These are phyloP conservation scores for Trypethelium eluteriae DNA, from an alignment of 495 filamentous ascomycete genomes.

Conservation along the genomic window DNA sequence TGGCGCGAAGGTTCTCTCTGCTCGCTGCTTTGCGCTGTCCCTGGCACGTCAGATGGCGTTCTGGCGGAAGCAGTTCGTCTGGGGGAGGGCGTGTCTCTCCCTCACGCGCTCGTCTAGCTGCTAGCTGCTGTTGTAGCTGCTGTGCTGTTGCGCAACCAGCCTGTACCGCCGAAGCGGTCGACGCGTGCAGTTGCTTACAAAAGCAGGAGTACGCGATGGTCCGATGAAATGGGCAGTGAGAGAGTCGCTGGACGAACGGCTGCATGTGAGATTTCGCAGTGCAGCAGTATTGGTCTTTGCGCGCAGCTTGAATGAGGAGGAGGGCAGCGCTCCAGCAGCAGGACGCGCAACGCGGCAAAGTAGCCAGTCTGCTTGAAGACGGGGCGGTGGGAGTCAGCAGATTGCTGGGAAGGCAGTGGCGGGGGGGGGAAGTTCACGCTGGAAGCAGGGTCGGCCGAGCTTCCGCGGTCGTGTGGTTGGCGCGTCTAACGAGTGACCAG, in stretches of 20 bases:
- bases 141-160: not conserved
- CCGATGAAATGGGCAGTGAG: not conserved
- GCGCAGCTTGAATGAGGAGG: not conserved
- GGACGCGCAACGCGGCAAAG: constrained; percentile 9
- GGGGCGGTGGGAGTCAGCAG: too few species aligned
- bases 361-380: not conserved
- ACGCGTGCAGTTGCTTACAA: not conserved
- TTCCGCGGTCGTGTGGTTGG: constrained; percentile 4
- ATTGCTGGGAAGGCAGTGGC: not conserved
- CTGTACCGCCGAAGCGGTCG: not conserved
- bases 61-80: not conserved
- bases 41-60: not conserved
- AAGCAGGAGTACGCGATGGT: not conserved
- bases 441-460: constrained; percentile 1
- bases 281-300: not conserved
- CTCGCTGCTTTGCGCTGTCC: too few species aligned
- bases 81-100: not conserved
- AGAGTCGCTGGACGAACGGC: not conserved
- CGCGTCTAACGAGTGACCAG: not conserved
- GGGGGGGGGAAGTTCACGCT: not conserved
- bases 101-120: constrained; percentile 11
- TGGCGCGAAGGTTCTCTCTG: not conserved
- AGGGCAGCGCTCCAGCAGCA: not conserved
- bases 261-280: constrained; percentile 6
- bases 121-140: not conserved